Evolutionary conservation across 495 filamentous ascomycete species (phyloP).

Genomic region (Hypomontagnella submonticulosa): DNA sequence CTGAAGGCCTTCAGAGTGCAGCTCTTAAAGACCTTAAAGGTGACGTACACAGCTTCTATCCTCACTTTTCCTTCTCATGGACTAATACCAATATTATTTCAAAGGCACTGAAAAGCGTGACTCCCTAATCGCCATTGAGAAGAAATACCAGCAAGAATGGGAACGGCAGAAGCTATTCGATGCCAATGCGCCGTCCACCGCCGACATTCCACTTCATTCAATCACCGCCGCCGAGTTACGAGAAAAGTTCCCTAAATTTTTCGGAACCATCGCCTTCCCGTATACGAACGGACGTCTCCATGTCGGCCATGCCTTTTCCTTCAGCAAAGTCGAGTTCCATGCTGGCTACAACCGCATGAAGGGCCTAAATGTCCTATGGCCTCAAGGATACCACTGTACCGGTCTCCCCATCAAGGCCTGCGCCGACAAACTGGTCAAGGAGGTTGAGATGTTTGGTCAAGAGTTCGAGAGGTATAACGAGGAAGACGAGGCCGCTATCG

Average conservation of each 20-base stretch:
- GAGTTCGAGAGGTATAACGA: conserved; percentile 83
- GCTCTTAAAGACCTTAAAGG: conserved; percentile 42
- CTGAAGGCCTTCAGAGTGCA: conserved; percentile 31
- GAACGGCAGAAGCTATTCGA: conserved; percentile 82
- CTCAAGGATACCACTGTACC: conserved; percentile 94
- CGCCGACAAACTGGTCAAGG: conserved; percentile 91
- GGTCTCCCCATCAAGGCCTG: conserved; percentile 98
- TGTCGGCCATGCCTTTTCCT: conserved; percentile 89
- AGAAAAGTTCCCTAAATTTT: conserved; percentile 85
- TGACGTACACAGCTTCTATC: conserved; percentile 6
- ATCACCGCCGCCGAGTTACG: conserved; percentile 78
- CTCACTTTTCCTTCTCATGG: conserved; percentile 3
- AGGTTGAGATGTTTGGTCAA: conserved; percentile 88
- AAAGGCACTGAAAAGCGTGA: conserved; percentile 87
- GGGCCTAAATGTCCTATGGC: conserved; percentile 86
- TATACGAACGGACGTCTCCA: conserved; percentile 98
- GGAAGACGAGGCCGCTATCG: conserved; percentile 56
- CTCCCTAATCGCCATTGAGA: conserved; percentile 84
- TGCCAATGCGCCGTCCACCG: conserved; percentile 78
- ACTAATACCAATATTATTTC: conserved; percentile 15
- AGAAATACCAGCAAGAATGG: conserved; percentile 93
- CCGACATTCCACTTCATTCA: conserved; percentile 76
- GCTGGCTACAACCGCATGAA: conserved; percentile 87
- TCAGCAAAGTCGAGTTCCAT: conserved; percentile 90
- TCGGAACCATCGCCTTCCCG: conserved; percentile 92